A percentile compares a stretch with the other conserved stretches of the same genome.
Evolutionary conservation across 495 filamentous ascomycete species (phyloP).

Genomic region (Penicillium riverlandense): DNA sequence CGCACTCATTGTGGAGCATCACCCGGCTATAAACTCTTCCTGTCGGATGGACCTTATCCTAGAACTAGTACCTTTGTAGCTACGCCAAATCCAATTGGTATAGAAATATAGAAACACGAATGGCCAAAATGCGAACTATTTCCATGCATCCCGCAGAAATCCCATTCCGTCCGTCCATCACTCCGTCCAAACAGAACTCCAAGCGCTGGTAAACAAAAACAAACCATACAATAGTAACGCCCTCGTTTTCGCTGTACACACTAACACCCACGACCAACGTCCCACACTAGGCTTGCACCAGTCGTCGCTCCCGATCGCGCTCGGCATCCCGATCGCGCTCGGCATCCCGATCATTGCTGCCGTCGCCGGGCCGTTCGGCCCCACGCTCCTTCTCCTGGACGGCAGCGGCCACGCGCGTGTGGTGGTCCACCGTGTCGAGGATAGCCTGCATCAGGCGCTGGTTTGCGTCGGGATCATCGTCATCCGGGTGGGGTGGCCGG

Average conservation of each 20-base stretch:
- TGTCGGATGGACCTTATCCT: too few relatives aligned
- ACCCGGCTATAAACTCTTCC: too few relatives aligned
- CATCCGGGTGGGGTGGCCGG: constrained; percentile 14
- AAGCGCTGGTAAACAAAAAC: background rate
- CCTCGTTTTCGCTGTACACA: too few relatives aligned
- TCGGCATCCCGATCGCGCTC: background rate
- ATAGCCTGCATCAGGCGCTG: constrained; percentile 43
- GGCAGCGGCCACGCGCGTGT: constrained; percentile 27
- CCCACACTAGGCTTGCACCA: constrained; percentile 10
- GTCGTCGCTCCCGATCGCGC: constrained; percentile 7
- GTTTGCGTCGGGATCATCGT: constrained; percentile 40
- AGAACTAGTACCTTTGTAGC: too few relatives aligned
- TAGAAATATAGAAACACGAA: too few relatives aligned
- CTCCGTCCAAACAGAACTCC: too few relatives aligned
- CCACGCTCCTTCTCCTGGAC: constrained; percentile 26
- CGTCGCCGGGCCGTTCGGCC: constrained; percentile 9
- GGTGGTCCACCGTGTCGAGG: constrained; percentile 38
- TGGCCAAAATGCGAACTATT: too few relatives aligned
- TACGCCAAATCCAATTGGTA: too few relatives aligned
- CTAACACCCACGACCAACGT: too few relatives aligned
- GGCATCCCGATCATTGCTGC: background rate
- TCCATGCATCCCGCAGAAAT: too few relatives aligned
- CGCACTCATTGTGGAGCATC: too few relatives aligned
- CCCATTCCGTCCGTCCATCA: too few relatives aligned
- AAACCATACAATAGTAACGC: constrained; percentile 4